A percentile compares a stretch with the other conserved stretches of the same genome.
These are phyloP conservation scores for Aspergillus asperescens DNA, from an alignment of 495 filamentous ascomycete species.

Conservation along the genomic window DNA sequence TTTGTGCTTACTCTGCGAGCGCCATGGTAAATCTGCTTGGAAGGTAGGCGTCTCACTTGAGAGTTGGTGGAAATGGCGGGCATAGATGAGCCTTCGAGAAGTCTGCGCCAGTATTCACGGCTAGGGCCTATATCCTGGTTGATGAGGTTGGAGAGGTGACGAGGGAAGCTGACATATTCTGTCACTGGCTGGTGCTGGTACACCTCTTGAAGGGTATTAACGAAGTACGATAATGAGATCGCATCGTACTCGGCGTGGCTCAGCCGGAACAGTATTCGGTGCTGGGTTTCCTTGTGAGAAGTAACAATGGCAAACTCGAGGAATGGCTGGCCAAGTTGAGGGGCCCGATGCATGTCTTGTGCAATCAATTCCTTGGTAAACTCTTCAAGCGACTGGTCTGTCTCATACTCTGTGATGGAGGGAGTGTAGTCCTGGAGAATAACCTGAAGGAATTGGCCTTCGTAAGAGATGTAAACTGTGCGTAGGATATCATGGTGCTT, in stretches of 20 bases:
- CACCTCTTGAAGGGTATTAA: constrained; percentile 34
- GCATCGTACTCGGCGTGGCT: constrained; percentile 63
- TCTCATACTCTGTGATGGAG: constrained; percentile 35
- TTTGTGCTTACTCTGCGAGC: background rate
- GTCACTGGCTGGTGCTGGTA: constrained; percentile 33
- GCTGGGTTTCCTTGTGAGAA: constrained; percentile 22
- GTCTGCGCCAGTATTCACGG: constrained; percentile 9
- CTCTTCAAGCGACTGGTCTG: constrained; percentile 34
- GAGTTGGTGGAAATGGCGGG: constrained; percentile 3
- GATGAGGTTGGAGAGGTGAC: constrained; percentile 29
- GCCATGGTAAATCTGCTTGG: constrained; percentile 5
- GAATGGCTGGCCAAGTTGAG: constrained; percentile 48
- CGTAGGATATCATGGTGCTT: constrained; percentile 51
- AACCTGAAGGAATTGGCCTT: constrained; percentile 40
- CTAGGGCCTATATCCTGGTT: constrained; percentile 1
- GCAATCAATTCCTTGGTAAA: constrained; percentile 31
- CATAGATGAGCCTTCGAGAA: constrained; percentile 12
- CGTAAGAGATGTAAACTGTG: constrained; percentile 50
- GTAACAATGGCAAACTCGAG: constrained; percentile 47
- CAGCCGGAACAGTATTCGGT: constrained; percentile 49
- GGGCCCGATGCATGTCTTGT: constrained; percentile 28
- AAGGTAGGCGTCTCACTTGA: background rate
- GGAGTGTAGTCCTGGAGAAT: constrained; percentile 40
- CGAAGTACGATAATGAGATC: constrained; percentile 50
- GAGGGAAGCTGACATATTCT: constrained; percentile 38